Base-by-base conservation (phyloP, 2,329 filamentous ascomycete genomes). In the Talaromyces sp. region DNA sequence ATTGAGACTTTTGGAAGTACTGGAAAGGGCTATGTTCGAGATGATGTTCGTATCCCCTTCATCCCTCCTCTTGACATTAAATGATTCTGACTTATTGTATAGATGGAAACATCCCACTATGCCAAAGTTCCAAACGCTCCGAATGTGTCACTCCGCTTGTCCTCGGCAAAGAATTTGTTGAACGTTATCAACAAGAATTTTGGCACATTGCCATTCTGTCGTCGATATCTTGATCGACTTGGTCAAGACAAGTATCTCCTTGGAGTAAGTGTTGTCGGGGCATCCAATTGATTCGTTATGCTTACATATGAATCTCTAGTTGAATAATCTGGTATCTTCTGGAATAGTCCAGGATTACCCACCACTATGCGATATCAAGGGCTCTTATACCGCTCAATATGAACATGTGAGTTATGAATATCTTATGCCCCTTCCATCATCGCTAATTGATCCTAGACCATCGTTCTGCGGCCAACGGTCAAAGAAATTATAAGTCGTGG, bases 1-100 rank as follows among this genome's bases (percentile, higher is more conserved):
- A 96, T 97, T 72, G 93, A 97, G 82, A 97, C 93, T 0, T 97
- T 97, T 77, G 94, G 93, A 67, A 95, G 90, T 76, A 97, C 93
- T 25, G 94, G 93, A 69, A 93, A 92, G 76, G 93, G 93, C 69
- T 91, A 91, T 74, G 91, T 97, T 65, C 83, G 88, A 69, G 93
- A 97, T 74, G 92, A 97, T 79, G 90, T 92, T 79, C 76, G 85
- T 78, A 45, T 38, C 29, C 8, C 38, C n/a, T 34, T 22, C 25
- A 15, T 25, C 15, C 3, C 10, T 15, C 2, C 3, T 7, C 13
- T 13, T 22, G 29, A 25, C 10, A 36, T 15, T 34, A 10, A 53
- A 38, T 5, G 22, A 17, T 58, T 29, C 36, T 59, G 56, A 59
- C 36, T 40, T 11, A 6, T 38, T n/a, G 8, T 63, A 43, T 68